These are phyloP conservation scores for Lavandula angustifolia DNA, from an alignment of 257 asterid genomes.

Conservation along the genomic window DNA sequence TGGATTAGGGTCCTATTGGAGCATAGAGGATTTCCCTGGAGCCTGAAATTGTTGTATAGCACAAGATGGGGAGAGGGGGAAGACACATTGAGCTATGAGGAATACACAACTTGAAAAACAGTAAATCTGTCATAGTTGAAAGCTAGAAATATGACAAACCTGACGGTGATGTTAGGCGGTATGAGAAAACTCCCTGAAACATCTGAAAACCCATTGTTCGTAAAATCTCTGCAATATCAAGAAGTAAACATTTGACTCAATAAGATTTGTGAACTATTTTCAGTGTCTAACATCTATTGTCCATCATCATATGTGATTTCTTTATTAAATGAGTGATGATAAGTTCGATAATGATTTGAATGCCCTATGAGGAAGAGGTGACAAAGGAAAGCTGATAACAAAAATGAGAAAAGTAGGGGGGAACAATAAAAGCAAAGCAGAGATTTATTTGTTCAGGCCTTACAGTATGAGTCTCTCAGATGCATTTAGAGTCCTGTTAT, in stretches of 20 bases:
- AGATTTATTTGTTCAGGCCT: conserved; percentile 33
- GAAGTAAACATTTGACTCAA: conserved; percentile 1
- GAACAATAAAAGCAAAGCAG: background rate
- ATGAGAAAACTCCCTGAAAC: conserved; percentile 54
- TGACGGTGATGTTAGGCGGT: conserved; percentile 63
- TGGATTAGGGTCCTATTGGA: conserved; percentile 37
- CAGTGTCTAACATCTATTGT: conserved; percentile 1
- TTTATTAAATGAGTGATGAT: background rate
- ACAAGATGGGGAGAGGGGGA: background rate
- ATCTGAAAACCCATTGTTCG: conserved; percentile 52
- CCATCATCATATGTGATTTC: background rate
- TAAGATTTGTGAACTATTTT: conserved; percentile 3
- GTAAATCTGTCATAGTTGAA: conserved; percentile 15
- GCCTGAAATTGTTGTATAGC: conserved; percentile 47
- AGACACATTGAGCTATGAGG: conserved; percentile 16
- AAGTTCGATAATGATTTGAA: background rate
- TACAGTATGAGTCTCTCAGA: conserved; percentile 67
- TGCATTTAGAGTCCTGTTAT: conserved; percentile 53
- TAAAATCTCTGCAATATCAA: conserved; percentile 62
- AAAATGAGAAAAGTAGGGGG: conserved; percentile 6
- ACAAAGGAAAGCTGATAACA: conserved; percentile 14
- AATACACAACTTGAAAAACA: background rate
- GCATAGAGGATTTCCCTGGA: conserved; percentile 82
- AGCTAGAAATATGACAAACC: conserved; percentile 48
- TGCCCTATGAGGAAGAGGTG: background rate